Evolutionary conservation across 345 rosid species (phyloP).

Genomic region (Iberis pinnata): DNA sequence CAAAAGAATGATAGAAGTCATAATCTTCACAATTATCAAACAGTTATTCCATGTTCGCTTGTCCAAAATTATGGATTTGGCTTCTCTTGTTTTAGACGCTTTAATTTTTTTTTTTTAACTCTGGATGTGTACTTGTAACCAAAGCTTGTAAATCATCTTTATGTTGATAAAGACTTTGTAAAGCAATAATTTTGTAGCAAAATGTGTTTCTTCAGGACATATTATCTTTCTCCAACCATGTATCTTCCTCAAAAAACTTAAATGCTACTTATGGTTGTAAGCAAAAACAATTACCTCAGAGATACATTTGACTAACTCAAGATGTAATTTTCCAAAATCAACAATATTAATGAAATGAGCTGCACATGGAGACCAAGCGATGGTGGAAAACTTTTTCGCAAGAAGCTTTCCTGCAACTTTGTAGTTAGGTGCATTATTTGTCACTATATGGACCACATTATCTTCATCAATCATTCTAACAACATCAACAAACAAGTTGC

Average conservation of each 20-base stretch:
- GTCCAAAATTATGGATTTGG: neutral
- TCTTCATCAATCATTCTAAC: neutral
- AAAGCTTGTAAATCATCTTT: slow-evolving; percentile 4
- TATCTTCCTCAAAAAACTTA: neutral
- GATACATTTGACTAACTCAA: neutral
- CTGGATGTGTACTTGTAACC: neutral
- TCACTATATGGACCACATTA: neutral
- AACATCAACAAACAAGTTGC: slow-evolving; percentile 1
- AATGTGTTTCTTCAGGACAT: too few species aligned
- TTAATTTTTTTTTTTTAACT: neutral
- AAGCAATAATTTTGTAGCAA: too few species aligned
- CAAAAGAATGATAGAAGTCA: neutral
- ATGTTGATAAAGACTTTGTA: neutral
- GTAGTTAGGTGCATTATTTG: neutral
- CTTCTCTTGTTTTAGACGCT: neutral
- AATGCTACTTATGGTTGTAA: neutral
- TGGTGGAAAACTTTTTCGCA: too few species aligned
- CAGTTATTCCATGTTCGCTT: neutral
- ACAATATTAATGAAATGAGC: neutral
- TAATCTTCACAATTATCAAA: slow-evolving; percentile 1
- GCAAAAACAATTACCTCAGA: neutral
- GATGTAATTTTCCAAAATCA: neutral
- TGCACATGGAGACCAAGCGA: neutral
- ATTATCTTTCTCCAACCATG: neutral
- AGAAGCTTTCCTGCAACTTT: neutral